phyloP scores from a whole-genome alignment of 2,329 filamentous ascomycete genomes.

The Botryotinia calthae region DNA sequence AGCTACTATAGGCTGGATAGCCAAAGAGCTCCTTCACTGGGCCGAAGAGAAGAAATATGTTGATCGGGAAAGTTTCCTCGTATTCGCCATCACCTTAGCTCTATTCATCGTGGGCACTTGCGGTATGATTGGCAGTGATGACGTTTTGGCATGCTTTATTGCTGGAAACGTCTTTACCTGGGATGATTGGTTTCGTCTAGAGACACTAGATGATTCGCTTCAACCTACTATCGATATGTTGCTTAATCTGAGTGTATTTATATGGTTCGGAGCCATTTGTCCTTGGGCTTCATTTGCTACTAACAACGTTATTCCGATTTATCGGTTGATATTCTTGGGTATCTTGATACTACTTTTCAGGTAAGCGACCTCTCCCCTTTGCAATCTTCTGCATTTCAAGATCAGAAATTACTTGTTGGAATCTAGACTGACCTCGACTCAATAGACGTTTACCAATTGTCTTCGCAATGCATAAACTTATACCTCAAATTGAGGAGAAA shows the following conservation, averaged over 20 bases:
- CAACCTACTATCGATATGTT: constrained; percentile 95
- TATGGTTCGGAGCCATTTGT: constrained; percentile 85
- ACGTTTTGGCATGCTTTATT: constrained; percentile 88
- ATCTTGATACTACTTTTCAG: constrained; percentile 74
- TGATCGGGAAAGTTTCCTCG: constrained; percentile 39
- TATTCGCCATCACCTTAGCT: constrained; percentile 74
- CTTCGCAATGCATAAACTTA: constrained; percentile 67
- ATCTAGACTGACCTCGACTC: background rate
- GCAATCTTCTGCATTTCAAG: background rate
- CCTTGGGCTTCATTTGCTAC: constrained; percentile 71
- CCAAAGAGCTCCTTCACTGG: constrained; percentile 79
- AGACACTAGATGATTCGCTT: constrained; percentile 87
- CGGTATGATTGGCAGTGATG: constrained; percentile 87
- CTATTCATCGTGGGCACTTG: constrained; percentile 86
- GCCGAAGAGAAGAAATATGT: constrained; percentile 75
- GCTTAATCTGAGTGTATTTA: constrained; percentile 76
- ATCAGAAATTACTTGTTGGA: constrained; percentile 11
- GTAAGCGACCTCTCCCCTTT: constrained; percentile 18
- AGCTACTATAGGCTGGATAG: constrained; percentile 72
- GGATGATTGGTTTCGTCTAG: constrained; percentile 90
- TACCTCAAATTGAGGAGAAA: constrained; percentile 73
- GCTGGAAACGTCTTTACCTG: constrained; percentile 89
- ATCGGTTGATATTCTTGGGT: constrained; percentile 70
- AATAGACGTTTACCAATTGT: constrained; percentile 67
- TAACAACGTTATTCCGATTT: constrained; percentile 69